phyloP scores from a whole-genome alignment of 441 rosid species.

The Brassica hybrid region DNA sequence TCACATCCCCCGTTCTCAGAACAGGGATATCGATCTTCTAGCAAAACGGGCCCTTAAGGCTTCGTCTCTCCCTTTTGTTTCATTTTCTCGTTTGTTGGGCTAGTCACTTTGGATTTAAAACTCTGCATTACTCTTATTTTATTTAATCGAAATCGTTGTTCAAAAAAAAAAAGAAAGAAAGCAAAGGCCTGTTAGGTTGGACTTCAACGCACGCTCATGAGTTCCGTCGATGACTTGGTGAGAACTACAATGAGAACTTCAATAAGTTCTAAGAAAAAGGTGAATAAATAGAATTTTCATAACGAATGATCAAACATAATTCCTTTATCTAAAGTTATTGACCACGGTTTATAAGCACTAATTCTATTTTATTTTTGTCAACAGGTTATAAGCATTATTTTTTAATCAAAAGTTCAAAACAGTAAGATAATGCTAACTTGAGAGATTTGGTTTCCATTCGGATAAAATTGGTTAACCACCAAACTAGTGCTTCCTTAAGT shows the following conservation, averaged over 20 bases:
- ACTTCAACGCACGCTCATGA: slow-evolving; percentile 5
- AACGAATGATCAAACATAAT: not conserved
- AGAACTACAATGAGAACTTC: not conserved
- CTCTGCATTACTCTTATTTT: no score
- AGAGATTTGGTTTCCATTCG: not conserved
- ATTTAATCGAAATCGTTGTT: no score
- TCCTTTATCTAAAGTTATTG: not conserved
- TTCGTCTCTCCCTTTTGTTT: no score
- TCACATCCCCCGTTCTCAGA: no score
- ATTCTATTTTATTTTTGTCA: not conserved
- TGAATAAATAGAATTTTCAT: not conserved
- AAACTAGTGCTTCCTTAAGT: not conserved
- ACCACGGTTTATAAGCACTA: not conserved
- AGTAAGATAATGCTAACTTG: not conserved
- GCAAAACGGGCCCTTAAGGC: no score
- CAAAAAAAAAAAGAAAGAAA: no score
- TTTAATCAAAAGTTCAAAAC: not conserved
- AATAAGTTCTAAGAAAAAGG: not conserved
- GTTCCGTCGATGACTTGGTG: slow-evolving; percentile 20
- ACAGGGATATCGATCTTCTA: no score
- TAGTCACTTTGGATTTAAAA: no score
- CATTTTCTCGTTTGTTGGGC: no score
- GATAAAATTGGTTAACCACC: not conserved
- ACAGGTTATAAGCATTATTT: not conserved
- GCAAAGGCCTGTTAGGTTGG: slow-evolving; percentile 9